Percentiles rank a stretch among this genome's conserved stretches.
phyloP scores from a whole-genome alignment of 2,329 filamentous ascomycete genomes.

The Coniella vitis region DNA sequence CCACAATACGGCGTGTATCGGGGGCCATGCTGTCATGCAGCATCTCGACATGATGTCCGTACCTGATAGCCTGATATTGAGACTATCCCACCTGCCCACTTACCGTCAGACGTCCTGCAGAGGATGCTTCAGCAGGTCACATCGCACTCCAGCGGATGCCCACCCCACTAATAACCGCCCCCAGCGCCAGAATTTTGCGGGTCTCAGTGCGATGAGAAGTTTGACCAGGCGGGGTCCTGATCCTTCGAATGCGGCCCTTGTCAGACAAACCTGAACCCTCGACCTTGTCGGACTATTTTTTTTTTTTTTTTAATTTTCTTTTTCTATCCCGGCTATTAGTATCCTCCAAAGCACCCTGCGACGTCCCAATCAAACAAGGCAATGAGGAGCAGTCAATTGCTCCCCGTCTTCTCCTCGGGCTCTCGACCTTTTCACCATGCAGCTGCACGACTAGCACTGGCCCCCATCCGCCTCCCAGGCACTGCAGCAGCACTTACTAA shows the following conservation, averaged over 20 bases:
- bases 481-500: not conserved
- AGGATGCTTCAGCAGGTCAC: no score
- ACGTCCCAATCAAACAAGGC: not conserved
- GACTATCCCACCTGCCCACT: no score
- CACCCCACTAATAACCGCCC: not conserved
- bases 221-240: not conserved
- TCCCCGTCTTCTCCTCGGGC: not conserved
- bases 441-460: slow-evolving; percentile 6
- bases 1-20: no score
- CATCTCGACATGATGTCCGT: no score
- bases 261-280: not conserved
- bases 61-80: no score
- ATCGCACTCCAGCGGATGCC: no score
- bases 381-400: slow-evolving; percentile 7
- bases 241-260: not conserved
- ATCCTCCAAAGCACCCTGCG: not conserved
- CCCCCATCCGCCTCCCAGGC: slow-evolving; percentile 6
- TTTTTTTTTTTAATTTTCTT: not conserved
- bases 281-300: not conserved
- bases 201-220: not conserved
- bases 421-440: slow-evolving; percentile 7
- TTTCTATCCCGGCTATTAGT: not conserved
- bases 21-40: no score
- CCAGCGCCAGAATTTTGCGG: not conserved
- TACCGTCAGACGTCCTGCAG: no score